phyloP scores from a whole-genome alignment of 305 asterid genomes.

The Solanum aculeatissimum region DNA sequence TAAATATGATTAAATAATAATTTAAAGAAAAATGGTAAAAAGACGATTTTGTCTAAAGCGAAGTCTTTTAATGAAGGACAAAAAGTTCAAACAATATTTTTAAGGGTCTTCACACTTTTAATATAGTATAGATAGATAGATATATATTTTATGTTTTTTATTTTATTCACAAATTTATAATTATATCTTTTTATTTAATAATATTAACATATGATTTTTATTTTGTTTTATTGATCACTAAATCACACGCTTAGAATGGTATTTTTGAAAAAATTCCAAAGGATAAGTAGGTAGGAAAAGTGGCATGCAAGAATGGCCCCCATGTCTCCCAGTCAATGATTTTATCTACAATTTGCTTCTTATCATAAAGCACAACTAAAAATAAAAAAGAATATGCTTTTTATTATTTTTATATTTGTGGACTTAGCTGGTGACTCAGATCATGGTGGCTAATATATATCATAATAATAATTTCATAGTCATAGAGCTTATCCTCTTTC shows the following conservation, averaged over 20 bases:
- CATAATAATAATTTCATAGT: neutral
- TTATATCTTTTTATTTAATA: too few relatives aligned
- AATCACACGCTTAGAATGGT: too few relatives aligned
- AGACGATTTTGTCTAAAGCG: too few relatives aligned
- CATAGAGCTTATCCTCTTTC: neutral
- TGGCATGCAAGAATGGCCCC: neutral
- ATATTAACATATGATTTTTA: too few relatives aligned
- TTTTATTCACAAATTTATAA: too few relatives aligned
- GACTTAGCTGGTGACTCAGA: neutral
- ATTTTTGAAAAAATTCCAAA: neutral
- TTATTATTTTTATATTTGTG: neutral
- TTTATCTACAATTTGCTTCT: neutral
- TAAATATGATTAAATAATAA: too few relatives aligned
- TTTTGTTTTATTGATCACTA: too few relatives aligned
- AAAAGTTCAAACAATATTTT: too few relatives aligned
- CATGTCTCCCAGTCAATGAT: neutral
- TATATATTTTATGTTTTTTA: neutral
- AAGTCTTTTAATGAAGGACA: too few relatives aligned
- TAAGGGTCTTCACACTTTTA: too few relatives aligned
- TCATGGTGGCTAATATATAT: neutral
- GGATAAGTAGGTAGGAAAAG: neutral
- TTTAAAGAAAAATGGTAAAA: too few relatives aligned
- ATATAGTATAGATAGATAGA: too few relatives aligned
- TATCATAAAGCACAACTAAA: neutral
- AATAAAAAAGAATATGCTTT: neutral